Base-by-base conservation (phyloP, 176 grass and related monocot species). In the Lolium perenne region DNA sequence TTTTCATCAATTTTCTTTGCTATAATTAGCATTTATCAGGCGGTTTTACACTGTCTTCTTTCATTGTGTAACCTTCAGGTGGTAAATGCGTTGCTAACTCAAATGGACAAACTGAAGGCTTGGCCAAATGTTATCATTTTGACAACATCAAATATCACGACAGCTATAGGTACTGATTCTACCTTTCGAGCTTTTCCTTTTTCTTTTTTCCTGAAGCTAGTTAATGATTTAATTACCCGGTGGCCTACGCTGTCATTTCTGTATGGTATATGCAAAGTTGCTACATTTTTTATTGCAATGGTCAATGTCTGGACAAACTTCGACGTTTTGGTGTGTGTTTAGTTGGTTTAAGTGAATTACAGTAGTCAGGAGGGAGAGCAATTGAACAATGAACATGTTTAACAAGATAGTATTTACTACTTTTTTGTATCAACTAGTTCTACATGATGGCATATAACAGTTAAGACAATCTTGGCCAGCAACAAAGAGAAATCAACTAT, bases 61-160 rank as follows among this genome's bases (percentile, higher is more conserved):
- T 38, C 43, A 43, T 47, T 64, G 29, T 90, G n/a, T 54, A 88
- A 90, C 22, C 63, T 86, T 87, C 82, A 99, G 97, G 94, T 96
- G 70, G 97, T 99, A 48, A 99, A 99, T 94, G 97, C 97, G 1
- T 92, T 99, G 79, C 85, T 99, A 64, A 99, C 97, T 89, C 97
- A 99, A 73, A 93, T 99, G 97, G 97, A 99, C 87, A 99, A 91
- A 90, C 90, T 99, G 68, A 99, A 99, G 77, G 94, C 93, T 80
- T 99, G 94, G 97, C 97, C 97, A 85, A 99, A 99, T 59, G 97
- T 96, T 25, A 94, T 99, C 82, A 99, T 99, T 91, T 84, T 99
- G 76, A 99, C 97, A 69, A 99, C 97, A 88, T 99, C 97, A 81
- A 99, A 99, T 82, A 99, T 99, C 61, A 99, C 97, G 35, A 90